Percentiles rank a stretch among this genome's conserved stretches.
These are phyloP conservation scores for Suaeda aralocaspica DNA, from an alignment of 148 eudicot genomes.

Conservation along the genomic window DNA sequence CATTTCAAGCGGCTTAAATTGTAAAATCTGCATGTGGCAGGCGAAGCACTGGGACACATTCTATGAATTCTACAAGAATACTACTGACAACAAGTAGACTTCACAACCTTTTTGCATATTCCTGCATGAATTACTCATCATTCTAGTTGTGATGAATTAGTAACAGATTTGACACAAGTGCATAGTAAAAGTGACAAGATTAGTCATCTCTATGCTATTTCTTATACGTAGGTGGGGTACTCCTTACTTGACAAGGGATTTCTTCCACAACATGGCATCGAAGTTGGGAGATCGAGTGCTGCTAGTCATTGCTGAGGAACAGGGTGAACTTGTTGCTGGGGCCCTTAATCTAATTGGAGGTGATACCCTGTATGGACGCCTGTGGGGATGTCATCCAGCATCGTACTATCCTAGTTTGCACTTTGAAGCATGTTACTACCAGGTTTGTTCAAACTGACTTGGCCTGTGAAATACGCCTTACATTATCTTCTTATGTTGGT, in stretches of 20 bases:
- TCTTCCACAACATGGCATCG: conserved; percentile 87
- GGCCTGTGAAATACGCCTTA: conserved; percentile 1
- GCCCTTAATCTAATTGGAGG: conserved; percentile 97
- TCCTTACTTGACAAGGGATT: conserved; percentile 90
- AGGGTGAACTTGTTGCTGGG: conserved; percentile 75
- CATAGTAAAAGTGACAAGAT: conserved; percentile 1
- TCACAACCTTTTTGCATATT: conserved; percentile 17
- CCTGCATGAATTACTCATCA: conserved; percentile 8
- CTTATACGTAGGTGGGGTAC: conserved; percentile 78
- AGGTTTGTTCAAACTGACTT: conserved; percentile 43
- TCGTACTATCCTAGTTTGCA: conserved; percentile 86
- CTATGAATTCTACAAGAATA: conserved; percentile 86
- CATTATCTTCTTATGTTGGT: background rate
- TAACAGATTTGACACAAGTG: background rate
- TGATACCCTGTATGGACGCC: conserved; percentile 79
- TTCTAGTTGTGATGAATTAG: conserved; percentile 9
- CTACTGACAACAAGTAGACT: conserved; percentile 88
- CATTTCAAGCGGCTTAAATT: conserved; percentile 13
- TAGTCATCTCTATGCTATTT: conserved; percentile 4
- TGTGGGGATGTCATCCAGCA: conserved; percentile 87
- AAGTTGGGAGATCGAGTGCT: conserved; percentile 92
- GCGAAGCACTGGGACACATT: conserved; percentile 93
- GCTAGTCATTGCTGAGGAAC: conserved; percentile 81
- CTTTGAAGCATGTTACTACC: conserved; percentile 98
- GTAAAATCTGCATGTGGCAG: conserved; percentile 43